Evolutionary conservation across 345 rosid species (phyloP).

Genomic region (Trapa bicornis): DNA sequence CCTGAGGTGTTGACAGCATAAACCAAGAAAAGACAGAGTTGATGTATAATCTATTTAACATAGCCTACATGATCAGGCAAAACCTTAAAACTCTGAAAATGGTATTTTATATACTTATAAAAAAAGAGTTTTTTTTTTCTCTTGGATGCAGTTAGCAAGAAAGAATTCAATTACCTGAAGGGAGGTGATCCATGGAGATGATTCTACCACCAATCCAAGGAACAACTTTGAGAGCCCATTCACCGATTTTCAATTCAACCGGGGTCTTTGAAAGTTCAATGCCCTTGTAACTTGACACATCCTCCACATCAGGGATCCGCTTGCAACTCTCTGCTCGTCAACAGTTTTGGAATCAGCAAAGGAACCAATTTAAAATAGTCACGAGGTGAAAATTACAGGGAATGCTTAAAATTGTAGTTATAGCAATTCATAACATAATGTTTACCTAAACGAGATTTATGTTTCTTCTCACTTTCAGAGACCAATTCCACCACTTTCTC

Average conservation of each 20-base stretch:
- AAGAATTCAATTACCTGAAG: conserved; percentile 51
- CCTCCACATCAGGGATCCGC: conserved; percentile 47
- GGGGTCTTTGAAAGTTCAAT: conserved; percentile 49
- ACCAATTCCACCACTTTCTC: conserved; percentile 31
- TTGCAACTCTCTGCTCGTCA: conserved; percentile 44
- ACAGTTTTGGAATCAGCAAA: conserved; percentile 1
- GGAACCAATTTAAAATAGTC: neutral
- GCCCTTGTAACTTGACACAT: conserved; percentile 43
- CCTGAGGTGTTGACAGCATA: conserved; percentile 22
- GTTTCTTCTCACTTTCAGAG: conserved; percentile 35
- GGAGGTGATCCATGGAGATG: conserved; percentile 79
- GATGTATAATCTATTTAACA: neutral
- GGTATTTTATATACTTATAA: neutral
- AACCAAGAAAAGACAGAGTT: neutral
- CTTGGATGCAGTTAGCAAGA: neutral
- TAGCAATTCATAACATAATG: neutral
- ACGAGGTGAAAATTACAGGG: neutral
- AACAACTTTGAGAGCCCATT: conserved; percentile 62
- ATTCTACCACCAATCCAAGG: conserved; percentile 96
- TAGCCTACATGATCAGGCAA: neutral
- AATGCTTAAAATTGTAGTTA: neutral
- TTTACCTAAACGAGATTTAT: conserved; percentile 48
- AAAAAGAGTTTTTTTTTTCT: neutral
- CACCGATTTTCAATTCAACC: conserved; percentile 52
- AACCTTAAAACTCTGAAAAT: neutral